Base-by-base conservation (phyloP, 2,329 filamentous ascomycete genomes). In the Botryotinia narcissicola region DNA sequence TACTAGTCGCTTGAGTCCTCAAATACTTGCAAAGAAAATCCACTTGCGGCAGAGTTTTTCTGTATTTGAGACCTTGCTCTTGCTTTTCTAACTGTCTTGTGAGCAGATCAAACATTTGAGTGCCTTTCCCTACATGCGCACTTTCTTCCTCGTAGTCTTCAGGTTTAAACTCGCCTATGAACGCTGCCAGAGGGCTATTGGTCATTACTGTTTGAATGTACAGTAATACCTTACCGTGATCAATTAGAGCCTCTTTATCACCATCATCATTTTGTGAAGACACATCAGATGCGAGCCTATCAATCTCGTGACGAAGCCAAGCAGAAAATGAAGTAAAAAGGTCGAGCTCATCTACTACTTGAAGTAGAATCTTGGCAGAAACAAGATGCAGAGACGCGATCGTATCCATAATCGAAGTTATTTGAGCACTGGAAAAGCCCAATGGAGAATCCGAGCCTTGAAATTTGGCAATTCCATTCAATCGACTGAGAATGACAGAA, bases 251-350 rank as follows among this genome's bases (percentile, higher is more conserved):
- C 77, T 96, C 93, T 76, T 92, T 92, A 74, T 95, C 94, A 37
- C 90, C 87, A 76, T 98, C 95, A 35, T 94, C 90, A 12, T 86
- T 83, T 29, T 85, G 85, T 64, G 87, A 84, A 25, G 86, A 85
- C 0, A 90, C 84, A 77, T 92, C 83, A 80, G 91, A 89, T 9
- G 89, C 89, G 63, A 95, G 88, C 22, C 91, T 88, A 76, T 97
- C 93, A 74, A 97, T 95, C 79, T 95, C 91, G 78, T 94, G 88
- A 48, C 91, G 90, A 69, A 98, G 84, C 95, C 95, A 98, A 71
- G 87, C 86, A 0, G 93, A 95, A 80, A 98, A 98, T 8, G 89
- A 87, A 3, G 84, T 81, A 78, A 97, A 98, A 68, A 94, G 88
- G 40, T 90, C 87, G 25, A 95, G 87, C 82, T 98, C 95, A 72